Conservation (phyloP, 495 filamentous ascomycete genomes). For the Mycothermus thermophilus region DNA sequence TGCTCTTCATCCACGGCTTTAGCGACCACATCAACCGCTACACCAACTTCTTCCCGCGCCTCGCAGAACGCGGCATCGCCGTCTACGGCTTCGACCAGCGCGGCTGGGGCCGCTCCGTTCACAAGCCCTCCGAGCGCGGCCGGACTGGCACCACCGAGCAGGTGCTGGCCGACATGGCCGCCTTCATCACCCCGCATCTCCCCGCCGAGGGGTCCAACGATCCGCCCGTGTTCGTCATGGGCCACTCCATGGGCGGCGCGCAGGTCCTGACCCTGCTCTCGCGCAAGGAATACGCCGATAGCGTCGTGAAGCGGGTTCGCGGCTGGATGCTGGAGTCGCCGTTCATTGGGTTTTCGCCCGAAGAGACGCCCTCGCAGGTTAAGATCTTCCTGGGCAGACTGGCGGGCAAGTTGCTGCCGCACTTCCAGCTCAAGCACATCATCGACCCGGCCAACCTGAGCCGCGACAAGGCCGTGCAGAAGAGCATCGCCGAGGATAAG, state of each 20-base stretch:
- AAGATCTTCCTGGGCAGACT: slow-evolving; percentile 47
- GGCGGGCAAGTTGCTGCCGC: slow-evolving; percentile 50
- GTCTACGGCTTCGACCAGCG: slow-evolving; percentile 70
- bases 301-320: slow-evolving; percentile 31
- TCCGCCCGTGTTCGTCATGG: slow-evolving; percentile 66
- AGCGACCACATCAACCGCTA: slow-evolving; percentile 74
- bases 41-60: slow-evolving; percentile 48
- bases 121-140: slow-evolving; percentile 40
- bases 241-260: slow-evolving; percentile 71
- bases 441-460: slow-evolving; percentile 45
- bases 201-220: slow-evolving; percentile 5
- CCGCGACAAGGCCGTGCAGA: slow-evolving; percentile 46
- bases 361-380: slow-evolving; percentile 42
- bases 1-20: slow-evolving; percentile 78
- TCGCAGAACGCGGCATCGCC: slow-evolving; percentile 59
- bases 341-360: slow-evolving; percentile 52
- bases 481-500: slow-evolving; percentile 43
- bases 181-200: slow-evolving; percentile 42
- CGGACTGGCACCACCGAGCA: slow-evolving; percentile 53
- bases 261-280: slow-evolving; percentile 42
- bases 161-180: slow-evolving; percentile 64
- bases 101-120: slow-evolving; percentile 44
- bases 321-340: slow-evolving; percentile 59
- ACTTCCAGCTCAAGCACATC: slow-evolving; percentile 39
- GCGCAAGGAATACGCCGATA: slow-evolving; percentile 29